These are phyloP conservation scores for Testicularia cyperi DNA, from an alignment of 1,284 basidiomycete species.

Conservation along the genomic window DNA sequence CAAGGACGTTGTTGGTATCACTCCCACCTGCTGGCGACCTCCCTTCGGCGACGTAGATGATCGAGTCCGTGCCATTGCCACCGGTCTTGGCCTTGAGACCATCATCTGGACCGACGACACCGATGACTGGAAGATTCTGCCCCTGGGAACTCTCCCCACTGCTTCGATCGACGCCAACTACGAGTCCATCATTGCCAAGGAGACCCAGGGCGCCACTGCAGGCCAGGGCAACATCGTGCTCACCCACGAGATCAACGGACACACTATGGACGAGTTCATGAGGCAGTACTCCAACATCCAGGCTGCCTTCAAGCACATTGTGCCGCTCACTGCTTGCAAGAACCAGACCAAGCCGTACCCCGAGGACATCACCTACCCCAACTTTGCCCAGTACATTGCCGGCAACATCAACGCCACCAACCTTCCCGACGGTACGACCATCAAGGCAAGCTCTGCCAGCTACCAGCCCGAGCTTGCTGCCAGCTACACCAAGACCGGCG, in stretches of 20 bases:
- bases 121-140: conserved; percentile 62
- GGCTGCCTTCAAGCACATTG: conserved; percentile 52
- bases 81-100: conserved; percentile 63
- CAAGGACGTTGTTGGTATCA: conserved; percentile 64
- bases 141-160: conserved; percentile 55
- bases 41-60: conserved; percentile 66
- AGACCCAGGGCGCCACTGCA: conserved; percentile 60
- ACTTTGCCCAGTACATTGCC: conserved; percentile 43
- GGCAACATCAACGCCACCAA: conserved; percentile 49
- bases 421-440: conserved; percentile 27
- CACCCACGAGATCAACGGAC: conserved; percentile 55
- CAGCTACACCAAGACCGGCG: conserved; percentile 10
- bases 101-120: conserved; percentile 64
- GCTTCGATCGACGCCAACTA: conserved; percentile 62
- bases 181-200: conserved; percentile 60
- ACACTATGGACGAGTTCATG: conserved; percentile 54
- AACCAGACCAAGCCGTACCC: conserved; percentile 61
- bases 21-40: conserved; percentile 63
- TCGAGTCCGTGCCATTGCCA: conserved; percentile 64
- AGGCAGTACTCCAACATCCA: conserved; percentile 48
- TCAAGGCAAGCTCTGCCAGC: conserved; percentile 22
- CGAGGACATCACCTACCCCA: conserved; percentile 61
- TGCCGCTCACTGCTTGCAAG: conserved; percentile 55
- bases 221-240: conserved; percentile 59
- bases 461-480: conserved; percentile 19